phyloP scores from a whole-genome alignment of 2,329 filamentous ascomycete genomes.

The Fusarium clavum region DNA sequence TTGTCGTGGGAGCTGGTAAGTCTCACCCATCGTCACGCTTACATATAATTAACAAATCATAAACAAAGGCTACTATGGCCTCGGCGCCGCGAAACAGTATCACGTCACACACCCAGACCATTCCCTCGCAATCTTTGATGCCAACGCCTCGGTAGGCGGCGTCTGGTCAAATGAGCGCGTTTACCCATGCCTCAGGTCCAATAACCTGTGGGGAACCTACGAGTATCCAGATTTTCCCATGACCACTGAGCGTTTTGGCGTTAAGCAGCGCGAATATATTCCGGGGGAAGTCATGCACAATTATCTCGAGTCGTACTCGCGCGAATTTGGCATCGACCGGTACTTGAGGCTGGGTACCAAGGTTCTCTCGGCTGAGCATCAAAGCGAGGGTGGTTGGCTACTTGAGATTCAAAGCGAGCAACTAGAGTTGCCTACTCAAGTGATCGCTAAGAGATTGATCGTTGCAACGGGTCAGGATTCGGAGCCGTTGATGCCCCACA shows the following conservation, averaged over 20 bases:
- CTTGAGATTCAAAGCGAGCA: background rate
- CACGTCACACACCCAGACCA: conserved; percentile 60
- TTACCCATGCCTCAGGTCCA: conserved; percentile 70
- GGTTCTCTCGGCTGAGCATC: conserved; percentile 57
- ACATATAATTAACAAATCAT: rapidly evolving
- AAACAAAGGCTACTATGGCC: conserved; percentile 49
- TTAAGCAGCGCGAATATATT: conserved; percentile 51
- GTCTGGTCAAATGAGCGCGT: conserved; percentile 70
- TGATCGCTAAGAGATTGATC: conserved; percentile 52
- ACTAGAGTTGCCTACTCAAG: background rate
- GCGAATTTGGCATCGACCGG: conserved; percentile 60
- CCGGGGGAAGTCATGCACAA: conserved; percentile 51
- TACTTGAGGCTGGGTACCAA: conserved; percentile 61
- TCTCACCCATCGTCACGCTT: too few species aligned
- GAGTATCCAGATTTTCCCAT: conserved; percentile 74
- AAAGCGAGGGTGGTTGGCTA: conserved; percentile 26
- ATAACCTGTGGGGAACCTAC: conserved; percentile 56
- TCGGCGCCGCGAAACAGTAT: conserved; percentile 64
- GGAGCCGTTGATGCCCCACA: conserved; percentile 54
- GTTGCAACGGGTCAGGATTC: conserved; percentile 62
- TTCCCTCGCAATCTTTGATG: conserved; percentile 62
- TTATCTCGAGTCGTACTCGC: conserved; percentile 53
- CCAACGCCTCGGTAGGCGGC: conserved; percentile 63
- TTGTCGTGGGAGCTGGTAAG: background rate
- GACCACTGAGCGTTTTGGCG: conserved; percentile 56